Base-by-base conservation (phyloP, 116 monocot species). In the Posidonia oceanica region DNA sequence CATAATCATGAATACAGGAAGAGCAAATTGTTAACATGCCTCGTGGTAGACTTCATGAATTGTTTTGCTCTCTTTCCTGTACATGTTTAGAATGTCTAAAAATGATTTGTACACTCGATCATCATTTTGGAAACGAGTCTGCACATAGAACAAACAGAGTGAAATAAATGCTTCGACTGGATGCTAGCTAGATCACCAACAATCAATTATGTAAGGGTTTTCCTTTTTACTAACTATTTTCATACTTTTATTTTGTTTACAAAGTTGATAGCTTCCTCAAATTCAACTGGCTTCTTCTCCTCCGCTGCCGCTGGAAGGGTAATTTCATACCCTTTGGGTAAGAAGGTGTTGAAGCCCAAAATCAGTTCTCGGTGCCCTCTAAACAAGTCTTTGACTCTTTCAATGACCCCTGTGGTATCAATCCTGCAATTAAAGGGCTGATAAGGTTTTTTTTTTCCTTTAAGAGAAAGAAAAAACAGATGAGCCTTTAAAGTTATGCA, bases 301-400 rank as follows among this genome's bases (percentile, higher is more conserved):
- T 91, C 91, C 21, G 21, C 13, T 21, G 67, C 22, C 14, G 64
- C 68, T 14, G 83, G 76, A 56, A 88, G 81, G 51, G 85, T 88
- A 59, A 91, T 91, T 72, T 88, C 88, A 74, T 87, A 91, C 39
- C 91, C 91, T 65, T 91, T 88, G 2, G 91, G 91, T 61, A 91
- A 74, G 76, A 91, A 91, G 38, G 87, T 83, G 23, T 91, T 88
- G 67, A 91, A 91, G 3, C 91, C 83, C 14, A 91, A 69, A 52
- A 91, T 91, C 41, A 91, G 77, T 15, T 91, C 75, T 0, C 74
- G 74, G 20, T 88, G 83, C 60, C 88, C 91, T 69, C 78, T 83
- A 71, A 91, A 91, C 52, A 91, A 60, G 14, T 85, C 88, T 63
- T 88, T 91, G 41, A 91, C 91, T 66, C 91, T 88, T 60, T 51